phyloP scores from a whole-genome alignment of 108 stramenopile species.

The Chaetoceros muelleri region DNA sequence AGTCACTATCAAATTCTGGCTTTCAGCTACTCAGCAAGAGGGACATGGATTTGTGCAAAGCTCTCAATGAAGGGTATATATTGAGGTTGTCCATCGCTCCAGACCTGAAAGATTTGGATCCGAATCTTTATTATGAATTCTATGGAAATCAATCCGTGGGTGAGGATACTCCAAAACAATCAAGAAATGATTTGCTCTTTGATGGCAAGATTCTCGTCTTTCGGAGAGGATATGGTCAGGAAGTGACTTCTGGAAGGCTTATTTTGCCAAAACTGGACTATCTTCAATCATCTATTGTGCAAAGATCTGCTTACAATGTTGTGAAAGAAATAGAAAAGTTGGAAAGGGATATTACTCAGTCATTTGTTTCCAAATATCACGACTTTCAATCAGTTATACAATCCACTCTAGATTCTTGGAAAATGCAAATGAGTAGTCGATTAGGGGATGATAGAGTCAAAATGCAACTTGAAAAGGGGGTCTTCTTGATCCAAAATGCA shows the following conservation, averaged over 20 bases:
- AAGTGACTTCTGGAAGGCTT: slow-evolving; percentile 58
- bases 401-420: slow-evolving; percentile 1
- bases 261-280: slow-evolving; percentile 68
- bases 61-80: slow-evolving; percentile 72
- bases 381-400: slow-evolving; percentile 4
- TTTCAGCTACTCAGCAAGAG: slow-evolving; percentile 49
- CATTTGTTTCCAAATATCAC: not conserved
- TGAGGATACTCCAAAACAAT: not conserved
- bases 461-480: not conserved
- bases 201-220: slow-evolving; percentile 58
- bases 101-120: slow-evolving; percentile 45
- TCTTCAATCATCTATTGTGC: slow-evolving; percentile 69
- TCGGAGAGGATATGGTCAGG: slow-evolving; percentile 65
- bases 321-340: slow-evolving; percentile 25
- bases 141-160: slow-evolving; percentile 25
- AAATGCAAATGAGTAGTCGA: not conserved
- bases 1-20: slow-evolving; percentile 62
- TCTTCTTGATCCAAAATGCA: not conserved
- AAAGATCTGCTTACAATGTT: slow-evolving; percentile 42
- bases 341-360: slow-evolving; percentile 9
- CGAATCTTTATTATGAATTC: slow-evolving; percentile 36
- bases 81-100: slow-evolving; percentile 57
- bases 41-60: slow-evolving; percentile 68
- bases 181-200: slow-evolving; percentile 33
- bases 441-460: not conserved